Percentiles rank a stretch among this genome's conserved stretches.
These are phyloP conservation scores for Astragalus membranaceus DNA, from an alignment of 306 rosid genomes.

Conservation along the genomic window DNA sequence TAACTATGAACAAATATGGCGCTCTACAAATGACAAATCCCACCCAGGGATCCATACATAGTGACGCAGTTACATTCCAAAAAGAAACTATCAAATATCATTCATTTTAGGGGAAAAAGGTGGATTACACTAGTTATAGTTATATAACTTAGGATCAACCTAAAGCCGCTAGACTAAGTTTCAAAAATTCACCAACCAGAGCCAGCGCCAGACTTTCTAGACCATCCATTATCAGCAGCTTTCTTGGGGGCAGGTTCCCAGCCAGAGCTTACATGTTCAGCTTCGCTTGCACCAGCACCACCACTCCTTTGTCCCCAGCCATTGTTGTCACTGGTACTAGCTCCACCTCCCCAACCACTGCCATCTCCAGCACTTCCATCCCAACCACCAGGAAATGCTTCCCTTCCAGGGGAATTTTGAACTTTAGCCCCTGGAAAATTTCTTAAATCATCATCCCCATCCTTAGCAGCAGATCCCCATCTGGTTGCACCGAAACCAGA, in stretches of 20 bases:
- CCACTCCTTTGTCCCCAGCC: constrained; percentile 24
- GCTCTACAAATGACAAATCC: not conserved
- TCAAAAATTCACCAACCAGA: not conserved
- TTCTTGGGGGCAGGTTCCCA: not conserved
- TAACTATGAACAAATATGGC: not conserved
- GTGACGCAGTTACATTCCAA: not conserved
- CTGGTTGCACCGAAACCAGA: constrained; percentile 44
- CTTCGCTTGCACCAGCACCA: not conserved
- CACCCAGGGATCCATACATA: not conserved
- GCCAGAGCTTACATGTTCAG: not conserved
- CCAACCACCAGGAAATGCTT: constrained; percentile 90
- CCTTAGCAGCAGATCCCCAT: constrained; percentile 71
- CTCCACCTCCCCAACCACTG: constrained; percentile 22
- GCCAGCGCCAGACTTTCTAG: not conserved
- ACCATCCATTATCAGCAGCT: not conserved
- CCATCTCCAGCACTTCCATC: constrained; percentile 44
- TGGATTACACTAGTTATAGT: not conserved
- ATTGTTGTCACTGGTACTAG: constrained; percentile 10
- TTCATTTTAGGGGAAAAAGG: not conserved
- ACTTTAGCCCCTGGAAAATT: constrained; percentile 70
- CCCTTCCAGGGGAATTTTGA: constrained; percentile 83
- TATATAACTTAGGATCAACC: too few species aligned
- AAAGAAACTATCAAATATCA: not conserved
- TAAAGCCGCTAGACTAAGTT: too few species aligned
- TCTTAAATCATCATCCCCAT: constrained; percentile 58